Base-by-base conservation (phyloP, 352 stramenopile genomes). In the Phytophthora fragariae region DNA sequence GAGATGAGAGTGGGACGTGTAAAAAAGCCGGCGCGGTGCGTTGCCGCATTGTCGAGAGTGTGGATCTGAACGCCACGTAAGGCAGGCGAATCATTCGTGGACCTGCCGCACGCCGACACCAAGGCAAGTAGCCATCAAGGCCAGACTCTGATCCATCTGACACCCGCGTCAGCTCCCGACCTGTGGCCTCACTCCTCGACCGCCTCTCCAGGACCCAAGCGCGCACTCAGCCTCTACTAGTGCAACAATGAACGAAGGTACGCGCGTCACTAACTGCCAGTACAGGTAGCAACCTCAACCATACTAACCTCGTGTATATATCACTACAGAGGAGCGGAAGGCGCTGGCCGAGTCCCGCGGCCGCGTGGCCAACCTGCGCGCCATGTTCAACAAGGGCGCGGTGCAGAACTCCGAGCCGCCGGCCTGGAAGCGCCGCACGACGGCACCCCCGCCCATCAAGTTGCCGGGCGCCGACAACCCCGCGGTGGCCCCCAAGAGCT, bases 351-450 rank as follows among this genome's bases (percentile, higher is more conserved):
- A 82, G 19, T 67, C 80, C 37, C 75, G 78, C 57, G 85, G 83
- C 50, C 82, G 85, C 56, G 83, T 91, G 31, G 75, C 77, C 47
- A 90, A 86, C 57, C 63, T 92, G 52, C 85, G 85, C 56, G 81
- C 74, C 53, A 92, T 89, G 85, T 92, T 92, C 74, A 89, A 87
- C 70, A 89, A 89, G 56, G 79, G 79, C 27, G 61, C 69, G 0
- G 62, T 78, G 12, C 58, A 52, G 46, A 70, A 78, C 50, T 33
- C 63, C 10, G 65, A 79, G 31, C 67, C 70, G 14, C 73, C 73
- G 9, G 52, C 63, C 6, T 80, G 64, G 60, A 73, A 74, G 35
- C 71, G 71, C 11, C 52, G 52, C 17, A 46, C 57, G 11, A 29
- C 68, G 19, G 61, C 76, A 6, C 59, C 65, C 17, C 57, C 69